Evolutionary conservation across 2,329 filamentous ascomycete genomes (phyloP), one percentile per base, ranked within the genome.

Genomic region (Emmonsiellopsis sp.): DNA sequence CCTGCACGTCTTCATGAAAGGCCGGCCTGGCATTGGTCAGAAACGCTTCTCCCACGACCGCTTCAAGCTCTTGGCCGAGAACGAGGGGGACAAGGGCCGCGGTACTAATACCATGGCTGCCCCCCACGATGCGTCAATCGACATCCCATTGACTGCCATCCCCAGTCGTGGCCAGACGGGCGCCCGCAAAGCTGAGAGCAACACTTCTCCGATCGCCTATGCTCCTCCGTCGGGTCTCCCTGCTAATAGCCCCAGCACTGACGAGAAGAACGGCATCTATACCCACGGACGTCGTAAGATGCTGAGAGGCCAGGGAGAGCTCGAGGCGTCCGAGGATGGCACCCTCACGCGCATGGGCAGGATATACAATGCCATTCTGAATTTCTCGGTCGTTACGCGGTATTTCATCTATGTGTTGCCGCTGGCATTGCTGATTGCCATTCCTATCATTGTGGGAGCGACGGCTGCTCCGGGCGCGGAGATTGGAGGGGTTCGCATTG

Each of bases 351-450:
- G 71, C 48, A 79, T 84, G 74, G 82, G 82, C 49, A 74, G 71
- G 56, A 65, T 85, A 53, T 85, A 85, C 68, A 74, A 74, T 61
- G 79, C 78, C 61, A 75, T 85, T 52, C 68, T 82, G 59, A 77
- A 83, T 61, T 84, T 80, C 68, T 83, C 80, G 53, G 77, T 84
- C 56, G 60, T 85, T 60, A 84, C 81, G 47, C 74, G 82, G 46
- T 85, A 85, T 62, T 74, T 84, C 63, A 73, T 84, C 56, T 85
- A 84, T 60, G 78, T 85, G 31, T 64, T 77, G 27, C 82, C 82
- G 0, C 56, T 85, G 42, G 81, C 77, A 3, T 54, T 77, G 5
- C 59, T 79, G n/a, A 74, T 85, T 53, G 80, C 82, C 2, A 72
- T 85, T 42, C 82, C 82, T 5, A 84, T 85, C 58, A 78, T 85